Evolutionary conservation across 1,139 yeast species (phyloP), one percentile per base, ranked within the genome.

Genomic region (Keqinozyma sinolaborantium): DNA sequence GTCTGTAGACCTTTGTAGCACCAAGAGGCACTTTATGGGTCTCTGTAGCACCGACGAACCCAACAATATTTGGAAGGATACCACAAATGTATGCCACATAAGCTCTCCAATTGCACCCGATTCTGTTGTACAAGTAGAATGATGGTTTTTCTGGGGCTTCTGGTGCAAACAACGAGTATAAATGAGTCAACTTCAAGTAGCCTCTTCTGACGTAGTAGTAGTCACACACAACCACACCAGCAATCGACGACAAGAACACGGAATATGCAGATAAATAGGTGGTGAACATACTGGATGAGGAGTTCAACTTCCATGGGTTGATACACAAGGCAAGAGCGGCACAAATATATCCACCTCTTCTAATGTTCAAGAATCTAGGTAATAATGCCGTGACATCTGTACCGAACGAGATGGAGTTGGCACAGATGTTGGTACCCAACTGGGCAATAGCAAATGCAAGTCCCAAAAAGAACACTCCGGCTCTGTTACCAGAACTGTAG

Each of bases 401-500:
- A 52, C 96, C 96, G 32, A 94, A 92, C 4, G 95, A 80, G 33
- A 88, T 66, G 4, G 95, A 82, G 60, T 88, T 88, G 10, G 95
- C 96, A 24, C 94, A 78, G 41, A 88, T 83, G 53, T 88, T 88
- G n/a, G 95, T 83, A 54, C 96, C 96, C 41, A 86, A 64, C 59
- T 87, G 95, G 12, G 95, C 95, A 38, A 87, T 58, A 2, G 87
- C 83, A 60, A 87, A 84, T 1, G 86, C 87, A 28, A 78, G 63
- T 4, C 88, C 73, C 44, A 87, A 79, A 40, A 88, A 69, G 57
- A 88, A 88, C 1, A 83, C 95, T 43, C 95, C 97, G 14, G 90
- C 95, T 50, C 95, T 72, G 31, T 66, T 68, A 13, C 70, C 71
- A 11, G 82, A 58, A 32, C 74, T 71, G 47, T 72, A 67, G 36